These are phyloP conservation scores for Echeveria elegans DNA, from an alignment of 164 flowering plant species.

Conservation along the genomic window DNA sequence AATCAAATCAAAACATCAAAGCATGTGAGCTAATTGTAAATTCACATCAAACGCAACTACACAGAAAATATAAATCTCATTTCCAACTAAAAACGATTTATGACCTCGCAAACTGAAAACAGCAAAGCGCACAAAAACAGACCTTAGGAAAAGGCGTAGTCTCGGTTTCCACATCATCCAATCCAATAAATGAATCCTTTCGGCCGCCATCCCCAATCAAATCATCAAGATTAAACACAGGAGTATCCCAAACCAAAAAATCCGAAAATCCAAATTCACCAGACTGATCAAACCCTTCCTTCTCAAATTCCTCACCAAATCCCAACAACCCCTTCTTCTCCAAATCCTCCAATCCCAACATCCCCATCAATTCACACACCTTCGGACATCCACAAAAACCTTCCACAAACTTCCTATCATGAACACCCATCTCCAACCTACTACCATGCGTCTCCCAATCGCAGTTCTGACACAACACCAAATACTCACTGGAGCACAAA, in stretches of 20 bases:
- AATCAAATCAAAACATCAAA: conserved; percentile 13
- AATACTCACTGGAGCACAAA: neutral
- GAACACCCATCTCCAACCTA: neutral
- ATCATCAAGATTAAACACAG: neutral
- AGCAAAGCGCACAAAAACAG: neutral
- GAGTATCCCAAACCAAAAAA: neutral
- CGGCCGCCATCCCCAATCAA: conserved; percentile 31
- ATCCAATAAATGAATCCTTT: conserved; percentile 26
- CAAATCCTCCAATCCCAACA: neutral
- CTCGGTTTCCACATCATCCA: conserved; percentile 49
- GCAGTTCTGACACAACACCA: neutral
- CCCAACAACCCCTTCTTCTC: neutral
- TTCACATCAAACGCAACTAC: neutral
- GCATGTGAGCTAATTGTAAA: neutral
- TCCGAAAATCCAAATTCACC: neutral
- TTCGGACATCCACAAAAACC: neutral
- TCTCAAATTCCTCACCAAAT: conserved; percentile 12
- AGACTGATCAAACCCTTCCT: neutral
- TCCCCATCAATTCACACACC: neutral
- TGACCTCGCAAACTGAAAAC: neutral
- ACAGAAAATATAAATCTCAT: neutral
- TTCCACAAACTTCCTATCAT: neutral
- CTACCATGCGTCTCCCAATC: neutral
- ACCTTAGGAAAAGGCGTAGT: conserved; percentile 74
- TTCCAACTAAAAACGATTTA: neutral